A percentile compares a stretch with the other conserved stretches of the same genome.
phyloP scores from a whole-genome alignment of 306 rosid species.

The Datisca glomerata region DNA sequence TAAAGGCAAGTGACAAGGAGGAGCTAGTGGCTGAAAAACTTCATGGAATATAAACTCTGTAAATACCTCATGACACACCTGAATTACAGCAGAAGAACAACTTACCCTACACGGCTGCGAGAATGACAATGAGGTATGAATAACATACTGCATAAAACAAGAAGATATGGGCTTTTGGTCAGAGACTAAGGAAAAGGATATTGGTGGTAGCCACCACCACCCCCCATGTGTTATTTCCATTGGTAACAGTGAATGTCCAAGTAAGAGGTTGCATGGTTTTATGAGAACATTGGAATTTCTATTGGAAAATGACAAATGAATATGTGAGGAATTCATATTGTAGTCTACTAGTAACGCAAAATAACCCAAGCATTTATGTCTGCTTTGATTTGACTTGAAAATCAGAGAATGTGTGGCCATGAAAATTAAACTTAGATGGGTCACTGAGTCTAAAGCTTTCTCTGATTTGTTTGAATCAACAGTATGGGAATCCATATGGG shows the following conservation, averaged over 20 bases:
- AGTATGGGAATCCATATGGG: conserved; percentile 43
- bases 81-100: too few species aligned
- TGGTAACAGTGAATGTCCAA: conserved; percentile 26
- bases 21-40: too few species aligned
- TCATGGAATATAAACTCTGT: too few species aligned
- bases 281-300: conserved; percentile 31
- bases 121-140: too few species aligned
- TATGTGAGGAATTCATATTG: conserved; percentile 32
- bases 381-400: conserved; percentile 15
- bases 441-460: conserved; percentile 14
- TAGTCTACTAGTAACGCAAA: conserved; percentile 19
- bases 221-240: conserved; percentile 54
- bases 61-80: too few species aligned
- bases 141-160: too few species aligned
- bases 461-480: conserved; percentile 17
- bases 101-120: too few species aligned
- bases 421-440: conserved; percentile 19
- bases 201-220: conserved; percentile 39
- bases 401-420: conserved; percentile 17
- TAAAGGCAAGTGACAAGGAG: too few species aligned
- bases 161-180: conserved; percentile 41
- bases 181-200: conserved; percentile 15
- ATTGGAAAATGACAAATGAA: conserved; percentile 18
- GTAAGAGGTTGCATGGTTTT: conserved; percentile 31
- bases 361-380: conserved; percentile 18